Conservation (phyloP, 805 yeast genomes). For the Pichia californica region DNA sequence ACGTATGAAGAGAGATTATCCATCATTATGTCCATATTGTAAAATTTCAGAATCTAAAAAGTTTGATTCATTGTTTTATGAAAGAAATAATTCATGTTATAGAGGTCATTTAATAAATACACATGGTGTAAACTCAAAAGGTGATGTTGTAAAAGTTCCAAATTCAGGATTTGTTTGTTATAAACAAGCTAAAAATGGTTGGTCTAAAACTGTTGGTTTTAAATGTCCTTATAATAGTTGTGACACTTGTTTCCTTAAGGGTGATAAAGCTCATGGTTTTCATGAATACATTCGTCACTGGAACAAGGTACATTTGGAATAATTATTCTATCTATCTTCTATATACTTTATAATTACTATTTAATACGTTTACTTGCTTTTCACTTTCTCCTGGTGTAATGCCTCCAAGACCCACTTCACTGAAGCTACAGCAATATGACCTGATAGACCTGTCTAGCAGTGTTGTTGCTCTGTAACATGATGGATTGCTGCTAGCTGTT, state of each 20-base stretch:
- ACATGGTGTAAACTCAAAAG: slow-evolving; percentile 14
- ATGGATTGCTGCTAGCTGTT: no score
- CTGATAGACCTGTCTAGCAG: no score
- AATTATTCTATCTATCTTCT: neutral
- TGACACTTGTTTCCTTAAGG: slow-evolving; percentile 2
- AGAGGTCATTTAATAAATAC: slow-evolving; percentile 16
- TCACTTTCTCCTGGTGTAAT: neutral
- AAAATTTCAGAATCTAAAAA: neutral
- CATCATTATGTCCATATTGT: slow-evolving; percentile 11
- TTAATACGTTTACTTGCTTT: no score
- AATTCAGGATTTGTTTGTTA: slow-evolving; percentile 5
- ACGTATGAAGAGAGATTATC: slow-evolving; percentile 9
- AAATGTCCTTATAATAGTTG: slow-evolving; percentile 11
- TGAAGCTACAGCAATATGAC: no score
- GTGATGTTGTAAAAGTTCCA: slow-evolving; percentile 9
- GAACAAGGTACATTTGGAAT: slow-evolving; percentile 6
- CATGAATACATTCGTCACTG: slow-evolving; percentile 14
- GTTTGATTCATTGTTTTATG: slow-evolving; percentile 11
- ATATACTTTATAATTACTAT: no score
- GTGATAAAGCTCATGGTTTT: slow-evolving; percentile 14
- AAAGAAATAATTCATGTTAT: slow-evolving; percentile 14
- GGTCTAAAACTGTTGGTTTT: slow-evolving; percentile 6
- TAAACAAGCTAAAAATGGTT: slow-evolving; percentile 9
- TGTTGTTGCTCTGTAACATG: no score
- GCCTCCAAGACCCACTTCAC: no score